Conservation (phyloP, 139 green algal genomes). For the Tetradesmus lagerheimii region DNA sequence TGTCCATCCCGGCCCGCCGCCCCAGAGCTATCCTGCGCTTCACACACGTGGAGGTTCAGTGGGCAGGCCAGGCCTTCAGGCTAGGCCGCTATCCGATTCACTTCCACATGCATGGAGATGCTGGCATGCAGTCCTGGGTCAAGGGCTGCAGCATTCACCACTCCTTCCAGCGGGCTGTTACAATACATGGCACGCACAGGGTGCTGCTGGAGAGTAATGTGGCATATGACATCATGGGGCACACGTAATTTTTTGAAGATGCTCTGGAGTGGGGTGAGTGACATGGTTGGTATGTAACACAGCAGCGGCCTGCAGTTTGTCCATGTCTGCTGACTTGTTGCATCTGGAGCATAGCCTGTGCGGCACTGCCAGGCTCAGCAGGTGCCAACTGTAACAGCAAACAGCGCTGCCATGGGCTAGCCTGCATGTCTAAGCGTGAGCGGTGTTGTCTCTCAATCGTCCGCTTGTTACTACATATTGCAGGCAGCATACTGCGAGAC, state of each 20-base stretch:
- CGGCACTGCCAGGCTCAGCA: too few species aligned
- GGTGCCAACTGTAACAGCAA: too few species aligned
- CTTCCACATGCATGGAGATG: conserved; percentile 78
- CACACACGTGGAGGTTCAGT: conserved; percentile 61
- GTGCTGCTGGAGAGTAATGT: conserved; percentile 62
- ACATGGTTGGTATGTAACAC: not conserved
- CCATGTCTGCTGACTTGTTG: too few species aligned
- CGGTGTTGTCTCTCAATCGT: too few species aligned
- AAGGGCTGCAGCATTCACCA: conserved; percentile 67
- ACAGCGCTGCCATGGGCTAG: too few species aligned
- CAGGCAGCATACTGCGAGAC: conserved; percentile 57
- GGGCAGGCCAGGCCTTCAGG: conserved; percentile 62
- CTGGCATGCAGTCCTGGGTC: conserved; percentile 56
- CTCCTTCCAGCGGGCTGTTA: conserved; percentile 76
- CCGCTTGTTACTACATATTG: not conserved
- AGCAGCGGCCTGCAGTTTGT: not conserved
- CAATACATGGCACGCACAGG: conserved; percentile 72
- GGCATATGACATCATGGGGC: conserved; percentile 76
- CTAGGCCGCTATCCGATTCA: conserved; percentile 79
- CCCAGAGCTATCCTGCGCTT: not conserved
- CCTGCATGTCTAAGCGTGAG: too few species aligned
- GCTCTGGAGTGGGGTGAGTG: conserved; percentile 58
- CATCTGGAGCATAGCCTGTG: too few species aligned
- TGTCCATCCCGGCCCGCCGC: conserved; percentile 41
- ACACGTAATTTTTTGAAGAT: conserved; percentile 78